phyloP scores from a whole-genome alignment of 768 basidiomycete genomes.

The Auricularia sp. region DNA sequence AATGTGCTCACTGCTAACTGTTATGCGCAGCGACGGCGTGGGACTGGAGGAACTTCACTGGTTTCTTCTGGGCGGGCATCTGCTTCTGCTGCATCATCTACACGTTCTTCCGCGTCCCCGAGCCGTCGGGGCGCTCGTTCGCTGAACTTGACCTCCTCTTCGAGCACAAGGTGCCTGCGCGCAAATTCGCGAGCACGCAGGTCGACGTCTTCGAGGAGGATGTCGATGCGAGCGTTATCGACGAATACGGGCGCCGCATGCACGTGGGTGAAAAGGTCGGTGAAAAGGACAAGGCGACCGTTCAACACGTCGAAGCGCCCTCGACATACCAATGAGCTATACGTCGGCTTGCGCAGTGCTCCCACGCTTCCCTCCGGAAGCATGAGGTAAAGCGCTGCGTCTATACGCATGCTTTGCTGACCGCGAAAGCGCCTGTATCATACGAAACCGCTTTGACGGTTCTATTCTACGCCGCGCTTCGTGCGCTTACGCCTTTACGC shows the following conservation, averaged over 20 bases:
- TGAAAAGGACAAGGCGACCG: no score
- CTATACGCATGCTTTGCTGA: no score
- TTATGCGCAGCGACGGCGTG: slow-evolving; percentile 6
- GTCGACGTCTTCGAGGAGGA: slow-evolving; percentile 2
- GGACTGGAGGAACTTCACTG: slow-evolving; percentile 10
- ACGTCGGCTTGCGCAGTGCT: no score
- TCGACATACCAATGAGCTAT: no score
- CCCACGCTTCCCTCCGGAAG: no score
- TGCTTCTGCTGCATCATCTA: slow-evolving; percentile 10
- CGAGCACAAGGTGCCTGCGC: slow-evolving; percentile 19
- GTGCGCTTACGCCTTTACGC: no score
- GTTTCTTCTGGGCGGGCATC: not conserved
- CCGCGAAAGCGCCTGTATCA: no score
- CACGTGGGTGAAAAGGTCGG: not conserved
- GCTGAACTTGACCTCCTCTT: slow-evolving; percentile 29
- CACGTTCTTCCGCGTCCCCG: slow-evolving; percentile 15
- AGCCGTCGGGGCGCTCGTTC: slow-evolving; percentile 11
- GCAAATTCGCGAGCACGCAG: slow-evolving; percentile 13
- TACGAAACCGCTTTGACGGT: no score
- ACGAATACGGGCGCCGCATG: not conserved
- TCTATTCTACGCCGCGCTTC: no score
- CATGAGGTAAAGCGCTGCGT: no score
- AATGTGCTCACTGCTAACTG: no score
- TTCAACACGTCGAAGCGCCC: no score
- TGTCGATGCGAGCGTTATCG: not conserved